Percentiles rank a stretch among this genome's conserved stretches.
phyloP scores from a whole-genome alignment of 371 early-diverging fungal genomes.

The Nematocida sp. region DNA sequence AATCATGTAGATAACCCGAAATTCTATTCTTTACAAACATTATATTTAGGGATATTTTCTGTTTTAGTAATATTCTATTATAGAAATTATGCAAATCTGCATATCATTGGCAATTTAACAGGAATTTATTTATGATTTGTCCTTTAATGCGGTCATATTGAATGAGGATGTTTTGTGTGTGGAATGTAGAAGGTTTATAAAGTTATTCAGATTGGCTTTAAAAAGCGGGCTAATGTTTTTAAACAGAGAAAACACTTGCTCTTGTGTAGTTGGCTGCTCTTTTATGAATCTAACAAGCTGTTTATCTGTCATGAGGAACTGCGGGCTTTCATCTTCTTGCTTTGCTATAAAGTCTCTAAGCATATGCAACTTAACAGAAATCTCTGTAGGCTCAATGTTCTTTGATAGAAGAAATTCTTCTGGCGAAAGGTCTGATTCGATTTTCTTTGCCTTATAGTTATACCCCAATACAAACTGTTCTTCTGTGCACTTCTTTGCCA shows the following conservation, averaged over 20 bases:
- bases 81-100: too few species aligned
- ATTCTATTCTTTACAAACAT: too few species aligned
- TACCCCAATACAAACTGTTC: background rate
- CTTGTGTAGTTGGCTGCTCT: conserved; percentile 49
- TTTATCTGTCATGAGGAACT: conserved; percentile 65
- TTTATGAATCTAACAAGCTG: conserved; percentile 57
- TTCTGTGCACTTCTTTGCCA: background rate
- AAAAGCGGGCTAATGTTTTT: conserved; percentile 59
- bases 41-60: too few species aligned
- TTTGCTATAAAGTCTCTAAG: conserved; percentile 65
- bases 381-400: background rate
- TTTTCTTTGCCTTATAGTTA: background rate
- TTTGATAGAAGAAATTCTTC: conserved; percentile 9
- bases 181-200: conserved; percentile 51
- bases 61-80: too few species aligned
- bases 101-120: too few species aligned
- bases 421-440: background rate
- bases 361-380: conserved; percentile 38
- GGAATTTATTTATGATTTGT: background rate
- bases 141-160: conserved; percentile 18
- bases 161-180: conserved; percentile 17
- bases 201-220: conserved; percentile 62
- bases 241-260: conserved; percentile 47
- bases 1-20: too few species aligned
- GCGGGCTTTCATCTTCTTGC: conserved; percentile 64